These are phyloP conservation scores for Isatis tinctoria DNA, from an alignment of 345 rosid genomes.

Conservation along the genomic window DNA sequence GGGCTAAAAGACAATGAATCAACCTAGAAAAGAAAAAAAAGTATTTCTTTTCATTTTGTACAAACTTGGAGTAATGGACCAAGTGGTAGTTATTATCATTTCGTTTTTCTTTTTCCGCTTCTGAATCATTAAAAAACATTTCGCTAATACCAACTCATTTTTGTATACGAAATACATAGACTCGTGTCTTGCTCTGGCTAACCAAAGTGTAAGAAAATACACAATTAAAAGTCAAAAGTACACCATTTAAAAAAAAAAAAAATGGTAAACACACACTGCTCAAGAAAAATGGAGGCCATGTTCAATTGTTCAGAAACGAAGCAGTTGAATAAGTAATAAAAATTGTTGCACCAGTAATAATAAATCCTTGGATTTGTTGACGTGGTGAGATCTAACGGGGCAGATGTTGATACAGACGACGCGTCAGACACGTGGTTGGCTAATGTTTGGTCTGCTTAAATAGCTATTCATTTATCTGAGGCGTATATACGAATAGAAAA, in stretches of 20 bases:
- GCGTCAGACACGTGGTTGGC: slow-evolving; percentile 32
- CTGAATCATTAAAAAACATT: neutral
- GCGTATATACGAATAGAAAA: neutral
- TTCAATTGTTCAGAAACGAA: slow-evolving; percentile 16
- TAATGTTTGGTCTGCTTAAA: slow-evolving; percentile 15
- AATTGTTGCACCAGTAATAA: slow-evolving; percentile 11
- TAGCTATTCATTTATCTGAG: neutral
- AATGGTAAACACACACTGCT: neutral
- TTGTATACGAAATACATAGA: neutral
- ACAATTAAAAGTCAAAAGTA: slow-evolving; percentile 23
- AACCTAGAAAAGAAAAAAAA: slow-evolving; percentile 19
- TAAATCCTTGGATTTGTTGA: neutral
- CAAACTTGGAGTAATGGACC: slow-evolving; percentile 13
- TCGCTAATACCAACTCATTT: slow-evolving; percentile 17
- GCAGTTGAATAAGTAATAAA: slow-evolving; percentile 29
- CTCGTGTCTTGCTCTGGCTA: slow-evolving; percentile 18
- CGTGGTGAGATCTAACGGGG: slow-evolving; percentile 21
- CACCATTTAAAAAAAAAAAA: neutral
- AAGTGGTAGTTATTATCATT: slow-evolving; percentile 9
- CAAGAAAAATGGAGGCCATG: slow-evolving; percentile 26
- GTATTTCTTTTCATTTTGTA: neutral
- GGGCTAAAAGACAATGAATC: slow-evolving; percentile 7
- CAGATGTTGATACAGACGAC: neutral
- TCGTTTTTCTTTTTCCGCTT: neutral
- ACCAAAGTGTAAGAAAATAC: neutral